Evolutionary conservation across 331 rosid species (phyloP).

Genomic region (Quercus phellos): DNA sequence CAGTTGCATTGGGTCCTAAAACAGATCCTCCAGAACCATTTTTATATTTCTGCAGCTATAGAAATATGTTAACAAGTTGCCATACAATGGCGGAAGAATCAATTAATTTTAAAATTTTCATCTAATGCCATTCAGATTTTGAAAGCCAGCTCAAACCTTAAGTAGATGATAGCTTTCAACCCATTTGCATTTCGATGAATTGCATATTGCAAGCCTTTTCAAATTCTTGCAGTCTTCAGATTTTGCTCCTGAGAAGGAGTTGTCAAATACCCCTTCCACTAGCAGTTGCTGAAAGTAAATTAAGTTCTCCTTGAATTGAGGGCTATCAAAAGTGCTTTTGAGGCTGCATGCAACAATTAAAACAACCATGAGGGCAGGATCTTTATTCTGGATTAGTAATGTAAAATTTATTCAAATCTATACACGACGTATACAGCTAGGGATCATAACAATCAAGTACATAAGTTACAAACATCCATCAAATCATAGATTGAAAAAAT

Average conservation of each 20-base stretch:
- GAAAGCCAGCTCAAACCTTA: constrained; percentile 53
- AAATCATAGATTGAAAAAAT: too few species aligned
- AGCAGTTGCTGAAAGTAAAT: constrained; percentile 83
- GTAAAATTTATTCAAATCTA: too few species aligned
- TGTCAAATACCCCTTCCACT: constrained; percentile 72
- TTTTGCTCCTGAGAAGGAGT: constrained; percentile 58
- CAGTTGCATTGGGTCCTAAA: constrained; percentile 34
- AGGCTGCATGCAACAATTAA: constrained; percentile 59
- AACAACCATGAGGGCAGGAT: constrained; percentile 16
- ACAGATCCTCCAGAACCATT: constrained; percentile 39
- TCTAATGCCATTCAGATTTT: constrained; percentile 2
- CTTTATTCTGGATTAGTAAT: too few species aligned
- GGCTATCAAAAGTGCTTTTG: constrained; percentile 60
- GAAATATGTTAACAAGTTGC: constrained; percentile 23
- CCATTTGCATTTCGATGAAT: constrained; percentile 71
- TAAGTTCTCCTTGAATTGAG: constrained; percentile 81
- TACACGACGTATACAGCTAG: too few species aligned
- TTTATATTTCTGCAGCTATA: constrained; percentile 54
- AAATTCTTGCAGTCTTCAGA: constrained; percentile 83
- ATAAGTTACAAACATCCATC: too few species aligned
- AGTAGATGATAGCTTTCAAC: constrained; percentile 63
- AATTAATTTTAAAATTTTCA: background rate
- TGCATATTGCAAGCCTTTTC: constrained; percentile 61
- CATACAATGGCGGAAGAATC: background rate
- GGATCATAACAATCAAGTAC: too few species aligned